Evolutionary conservation across 495 filamentous ascomycete species (phyloP).

Genomic region (Aspergillus panamensis): DNA sequence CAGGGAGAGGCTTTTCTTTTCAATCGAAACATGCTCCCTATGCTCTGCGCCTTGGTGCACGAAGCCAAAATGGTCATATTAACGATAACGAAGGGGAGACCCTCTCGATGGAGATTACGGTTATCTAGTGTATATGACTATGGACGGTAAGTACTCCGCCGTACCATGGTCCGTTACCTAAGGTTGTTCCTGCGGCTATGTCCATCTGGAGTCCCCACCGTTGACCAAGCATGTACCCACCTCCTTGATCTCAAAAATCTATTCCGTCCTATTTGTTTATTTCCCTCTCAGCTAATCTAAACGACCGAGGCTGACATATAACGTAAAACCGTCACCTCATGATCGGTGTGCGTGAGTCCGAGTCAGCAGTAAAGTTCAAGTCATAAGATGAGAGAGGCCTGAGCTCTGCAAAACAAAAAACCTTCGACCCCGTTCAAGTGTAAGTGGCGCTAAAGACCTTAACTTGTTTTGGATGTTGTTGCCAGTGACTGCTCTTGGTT

Average conservation of each 20-base stretch:
- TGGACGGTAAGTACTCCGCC: no score
- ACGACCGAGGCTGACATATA: not conserved
- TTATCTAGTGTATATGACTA: not conserved
- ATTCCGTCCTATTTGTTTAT: not conserved
- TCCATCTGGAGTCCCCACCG: not conserved
- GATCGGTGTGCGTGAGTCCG: not conserved
- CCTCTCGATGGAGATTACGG: not conserved
- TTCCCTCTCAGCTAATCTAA: constrained; percentile 2
- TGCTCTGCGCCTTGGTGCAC: no score
- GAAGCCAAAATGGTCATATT: not conserved
- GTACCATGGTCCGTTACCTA: not conserved
- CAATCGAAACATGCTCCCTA: no score
- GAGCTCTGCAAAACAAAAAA: not conserved
- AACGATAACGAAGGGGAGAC: not conserved
- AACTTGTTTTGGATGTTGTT: not conserved
- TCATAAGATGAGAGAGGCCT: constrained; percentile 3
- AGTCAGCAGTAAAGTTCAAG: not conserved
- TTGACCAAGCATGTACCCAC: not conserved
- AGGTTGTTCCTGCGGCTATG: constrained; percentile 3
- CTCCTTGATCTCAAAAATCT: not conserved
- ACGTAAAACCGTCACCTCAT: not conserved
- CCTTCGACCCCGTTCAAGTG: not conserved
- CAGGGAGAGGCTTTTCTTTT: no score
- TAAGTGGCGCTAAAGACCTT: not conserved
- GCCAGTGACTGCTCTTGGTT: not conserved